Percentiles rank a stretch among this genome's conserved stretches.
Evolutionary conservation across 2,329 filamentous ascomycete species (phyloP).

Genomic region (Akanthomyces uredinophilus): DNA sequence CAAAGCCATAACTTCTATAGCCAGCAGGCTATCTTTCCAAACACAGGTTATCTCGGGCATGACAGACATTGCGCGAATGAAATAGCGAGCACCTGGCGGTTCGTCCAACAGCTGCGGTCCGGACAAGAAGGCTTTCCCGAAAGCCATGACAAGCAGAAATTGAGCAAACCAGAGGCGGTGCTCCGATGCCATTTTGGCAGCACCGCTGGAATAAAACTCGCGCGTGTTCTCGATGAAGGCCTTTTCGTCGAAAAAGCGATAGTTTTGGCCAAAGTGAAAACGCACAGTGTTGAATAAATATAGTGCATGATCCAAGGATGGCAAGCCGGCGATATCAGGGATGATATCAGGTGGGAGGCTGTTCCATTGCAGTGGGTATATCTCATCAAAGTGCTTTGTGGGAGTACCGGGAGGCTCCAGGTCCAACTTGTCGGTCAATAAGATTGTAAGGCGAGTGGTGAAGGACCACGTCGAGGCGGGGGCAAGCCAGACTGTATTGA

Average conservation of each 20-base stretch:
- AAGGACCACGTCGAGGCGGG: conserved; percentile 32
- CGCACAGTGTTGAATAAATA: conserved; percentile 32
- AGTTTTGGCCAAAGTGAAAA: conserved; percentile 34
- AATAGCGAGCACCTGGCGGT: conserved; percentile 18
- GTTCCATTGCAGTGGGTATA: no score
- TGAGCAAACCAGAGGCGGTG: conserved; percentile 25
- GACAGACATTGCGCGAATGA: conserved; percentile 30
- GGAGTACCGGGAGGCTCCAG: conserved; percentile 15
- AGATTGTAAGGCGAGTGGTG: conserved; percentile 26
- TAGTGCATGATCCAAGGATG: conserved; percentile 29
- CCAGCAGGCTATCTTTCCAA: conserved; percentile 34
- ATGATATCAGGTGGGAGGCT: conserved; percentile 4
- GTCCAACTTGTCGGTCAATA: conserved; percentile 27
- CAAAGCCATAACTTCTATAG: conserved; percentile 32
- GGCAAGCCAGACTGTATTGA: conserved; percentile 24
- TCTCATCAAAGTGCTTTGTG: no score
- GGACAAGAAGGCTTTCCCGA: conserved; percentile 21
- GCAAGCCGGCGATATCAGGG: conserved; percentile 29
- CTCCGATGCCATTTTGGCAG: conserved; percentile 18
- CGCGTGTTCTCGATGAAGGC: conserved; percentile 25
- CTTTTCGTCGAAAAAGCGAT: conserved; percentile 30
- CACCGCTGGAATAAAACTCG: conserved; percentile 13
- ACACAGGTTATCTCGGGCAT: conserved; percentile 30
- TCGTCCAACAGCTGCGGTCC: conserved; percentile 19
- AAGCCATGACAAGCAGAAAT: conserved; percentile 23